Percentiles rank a stretch among this genome's conserved stretches.
phyloP scores from a whole-genome alignment of 2,329 filamentous ascomycete species.

The Botrytis galanthina region DNA sequence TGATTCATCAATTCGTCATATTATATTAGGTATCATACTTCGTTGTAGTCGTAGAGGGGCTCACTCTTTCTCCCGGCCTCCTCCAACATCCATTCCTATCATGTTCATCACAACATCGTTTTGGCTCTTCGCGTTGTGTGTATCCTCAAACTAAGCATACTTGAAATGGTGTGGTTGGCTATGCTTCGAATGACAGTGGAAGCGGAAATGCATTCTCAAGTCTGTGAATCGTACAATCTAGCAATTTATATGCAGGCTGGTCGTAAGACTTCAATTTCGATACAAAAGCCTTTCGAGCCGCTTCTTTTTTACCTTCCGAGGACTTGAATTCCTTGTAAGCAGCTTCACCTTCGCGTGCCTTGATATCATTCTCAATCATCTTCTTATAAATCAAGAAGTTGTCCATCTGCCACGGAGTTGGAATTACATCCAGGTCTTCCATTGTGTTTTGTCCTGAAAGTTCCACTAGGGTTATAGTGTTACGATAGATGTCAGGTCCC shows the following conservation, averaged over 20 bases:
- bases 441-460: conserved; percentile 44
- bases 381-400: conserved; percentile 54
- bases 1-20: background rate
- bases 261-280: conserved; percentile 21
- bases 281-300: conserved; percentile 17
- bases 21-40: background rate
- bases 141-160: background rate
- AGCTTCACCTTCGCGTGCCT: conserved; percentile 42
- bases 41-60: background rate
- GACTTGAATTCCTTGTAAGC: conserved; percentile 33
- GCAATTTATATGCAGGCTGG: background rate
- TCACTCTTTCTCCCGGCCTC: background rate
- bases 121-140: background rate
- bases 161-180: background rate
- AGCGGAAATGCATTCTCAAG: conserved; percentile 18
- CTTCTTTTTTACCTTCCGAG: conserved; percentile 23
- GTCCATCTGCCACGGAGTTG: conserved; percentile 54
- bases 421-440: conserved; percentile 44
- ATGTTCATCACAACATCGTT: background rate
- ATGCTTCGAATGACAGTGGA: conserved; percentile 4
- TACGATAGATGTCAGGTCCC: conserved; percentile 43
- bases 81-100: background rate
- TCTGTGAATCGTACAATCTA: conserved; percentile 4
- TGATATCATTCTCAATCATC: conserved; percentile 41
- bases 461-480: conserved; percentile 49